Conservation (phyloP, 1,139 yeast species). For the Scheffersomyces quercinus region DNA sequence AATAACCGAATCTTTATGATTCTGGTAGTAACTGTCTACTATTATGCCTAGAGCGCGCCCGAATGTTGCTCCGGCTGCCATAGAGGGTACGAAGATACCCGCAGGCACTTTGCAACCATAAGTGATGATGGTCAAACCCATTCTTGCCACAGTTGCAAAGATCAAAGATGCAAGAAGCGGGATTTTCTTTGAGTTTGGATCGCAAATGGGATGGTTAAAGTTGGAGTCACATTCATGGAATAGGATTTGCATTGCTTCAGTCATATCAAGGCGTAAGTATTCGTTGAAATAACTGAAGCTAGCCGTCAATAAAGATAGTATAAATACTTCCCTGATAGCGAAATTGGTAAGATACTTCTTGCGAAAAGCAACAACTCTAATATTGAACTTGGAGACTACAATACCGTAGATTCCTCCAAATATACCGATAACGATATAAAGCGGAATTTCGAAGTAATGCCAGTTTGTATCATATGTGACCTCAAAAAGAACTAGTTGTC, state of each 20-base stretch:
- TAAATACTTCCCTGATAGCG: constrained; percentile 71
- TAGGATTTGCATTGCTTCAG: constrained; percentile 87
- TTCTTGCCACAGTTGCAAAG: constrained; percentile 73
- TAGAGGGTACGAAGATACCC: constrained; percentile 93
- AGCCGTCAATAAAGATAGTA: constrained; percentile 71
- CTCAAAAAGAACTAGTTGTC: constrained; percentile 89
- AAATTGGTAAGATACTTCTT: constrained; percentile 59
- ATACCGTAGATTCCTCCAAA: constrained; percentile 94
- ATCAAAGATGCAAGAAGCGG: constrained; percentile 49
- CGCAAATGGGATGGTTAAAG: constrained; percentile 48
- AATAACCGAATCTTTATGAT: constrained; percentile 36
- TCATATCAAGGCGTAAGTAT: constrained; percentile 85
- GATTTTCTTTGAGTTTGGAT: constrained; percentile 36
- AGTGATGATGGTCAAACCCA: constrained; percentile 72
- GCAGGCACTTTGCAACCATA: constrained; percentile 95
- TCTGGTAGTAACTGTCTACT: constrained; percentile 57
- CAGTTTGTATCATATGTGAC: constrained; percentile 83
- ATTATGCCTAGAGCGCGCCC: constrained; percentile 81
- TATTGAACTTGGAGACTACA: constrained; percentile 74
- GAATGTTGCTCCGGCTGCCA: constrained; percentile 96
- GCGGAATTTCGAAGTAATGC: constrained; percentile 84
- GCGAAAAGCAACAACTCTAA: constrained; percentile 76
- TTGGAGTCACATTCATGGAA: constrained; percentile 78
- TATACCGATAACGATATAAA: constrained; percentile 74
- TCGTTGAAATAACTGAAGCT: constrained; percentile 80